Percentiles rank a stretch among this genome's conserved stretches.
phyloP scores from a whole-genome alignment of 305 asterid genomes.

The Fraxinus paxiana region DNA sequence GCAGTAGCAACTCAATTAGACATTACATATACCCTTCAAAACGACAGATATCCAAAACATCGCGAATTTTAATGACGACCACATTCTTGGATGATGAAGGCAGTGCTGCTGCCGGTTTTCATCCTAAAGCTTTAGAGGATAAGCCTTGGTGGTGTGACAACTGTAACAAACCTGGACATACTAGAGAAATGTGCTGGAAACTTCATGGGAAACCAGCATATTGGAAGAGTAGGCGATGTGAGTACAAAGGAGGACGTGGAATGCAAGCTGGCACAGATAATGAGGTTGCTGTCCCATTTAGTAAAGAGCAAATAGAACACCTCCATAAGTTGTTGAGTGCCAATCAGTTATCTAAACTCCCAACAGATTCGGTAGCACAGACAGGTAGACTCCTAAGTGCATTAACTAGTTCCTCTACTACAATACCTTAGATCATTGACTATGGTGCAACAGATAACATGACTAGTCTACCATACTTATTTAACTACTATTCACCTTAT shows the following conservation, averaged over 20 bases:
- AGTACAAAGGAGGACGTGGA: background rate
- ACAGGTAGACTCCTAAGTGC: background rate
- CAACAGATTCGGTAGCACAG: background rate
- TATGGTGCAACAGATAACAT: background rate
- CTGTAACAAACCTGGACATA: background rate
- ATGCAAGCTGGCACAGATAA: background rate
- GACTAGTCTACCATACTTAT: background rate
- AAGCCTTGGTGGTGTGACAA: background rate
- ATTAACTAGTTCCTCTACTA: background rate
- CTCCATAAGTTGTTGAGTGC: background rate
- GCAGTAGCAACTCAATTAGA: background rate
- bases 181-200: background rate
- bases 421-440: background rate
- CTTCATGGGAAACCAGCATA: background rate
- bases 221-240: background rate
- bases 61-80: background rate
- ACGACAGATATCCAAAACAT: conserved; percentile 12
- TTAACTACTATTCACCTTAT: background rate
- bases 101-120: background rate
- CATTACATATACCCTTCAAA: conserved; percentile 10
- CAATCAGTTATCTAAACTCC: background rate
- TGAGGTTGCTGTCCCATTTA: background rate
- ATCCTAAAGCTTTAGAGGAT: background rate
- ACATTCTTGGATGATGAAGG: background rate
- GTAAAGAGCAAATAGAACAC: background rate